Conservation (phyloP, 345 rosid species). For the Excoecaria agallocha region DNA sequence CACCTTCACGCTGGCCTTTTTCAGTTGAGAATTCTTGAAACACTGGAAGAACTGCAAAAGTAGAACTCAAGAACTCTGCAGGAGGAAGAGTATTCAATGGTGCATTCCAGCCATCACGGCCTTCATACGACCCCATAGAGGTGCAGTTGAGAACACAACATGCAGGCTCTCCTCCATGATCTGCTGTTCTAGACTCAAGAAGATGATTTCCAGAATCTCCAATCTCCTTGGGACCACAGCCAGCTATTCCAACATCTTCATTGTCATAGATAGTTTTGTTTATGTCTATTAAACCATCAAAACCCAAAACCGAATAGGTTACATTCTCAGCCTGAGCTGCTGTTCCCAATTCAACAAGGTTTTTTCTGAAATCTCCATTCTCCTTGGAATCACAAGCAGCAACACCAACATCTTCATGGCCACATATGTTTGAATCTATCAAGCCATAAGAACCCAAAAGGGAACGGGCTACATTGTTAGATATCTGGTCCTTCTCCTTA, state of each 20-base stretch:
- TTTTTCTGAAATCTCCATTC: neutral
- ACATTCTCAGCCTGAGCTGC: no score
- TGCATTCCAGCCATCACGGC: neutral
- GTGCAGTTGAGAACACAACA: neutral
- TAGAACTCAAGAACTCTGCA: neutral
- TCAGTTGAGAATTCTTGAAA: neutral
- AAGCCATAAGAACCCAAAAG: neutral
- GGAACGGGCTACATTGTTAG: neutral
- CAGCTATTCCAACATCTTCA: no score
- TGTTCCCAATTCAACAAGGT: neutral
- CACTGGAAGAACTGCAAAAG: neutral
- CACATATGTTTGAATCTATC: conserved; percentile 17
- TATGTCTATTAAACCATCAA: no score
- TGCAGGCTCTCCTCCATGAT: neutral
- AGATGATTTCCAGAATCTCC: no score
- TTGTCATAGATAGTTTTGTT: no score
- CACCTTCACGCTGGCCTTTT: neutral
- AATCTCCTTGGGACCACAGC: no score
- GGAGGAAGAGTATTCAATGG: neutral
- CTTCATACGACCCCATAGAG: neutral
- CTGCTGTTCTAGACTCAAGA: neutral
- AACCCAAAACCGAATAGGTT: no score
- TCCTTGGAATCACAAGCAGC: neutral
- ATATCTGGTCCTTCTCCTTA: neutral
- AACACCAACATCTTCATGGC: neutral